phyloP scores from a whole-genome alignment of 2,329 filamentous ascomycete species.

The Alternaria postmessia region DNA sequence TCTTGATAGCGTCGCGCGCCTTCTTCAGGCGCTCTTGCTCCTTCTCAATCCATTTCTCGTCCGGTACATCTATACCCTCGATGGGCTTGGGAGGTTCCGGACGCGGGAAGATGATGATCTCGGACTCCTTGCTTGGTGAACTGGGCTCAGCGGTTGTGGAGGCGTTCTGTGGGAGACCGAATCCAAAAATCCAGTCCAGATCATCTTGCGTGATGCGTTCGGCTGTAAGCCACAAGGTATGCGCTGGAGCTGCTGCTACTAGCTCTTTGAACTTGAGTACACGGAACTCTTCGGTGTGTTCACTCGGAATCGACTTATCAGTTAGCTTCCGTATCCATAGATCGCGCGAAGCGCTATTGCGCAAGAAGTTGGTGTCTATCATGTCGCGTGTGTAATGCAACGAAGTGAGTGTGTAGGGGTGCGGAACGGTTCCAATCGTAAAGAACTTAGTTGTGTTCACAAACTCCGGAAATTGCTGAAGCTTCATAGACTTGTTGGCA shows the following conservation, averaged over 20 bases:
- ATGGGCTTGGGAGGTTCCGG: conserved; percentile 57
- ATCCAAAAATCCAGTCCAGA: conserved; percentile 90
- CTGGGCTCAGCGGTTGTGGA: conserved; percentile 63
- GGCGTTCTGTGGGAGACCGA: conserved; percentile 71
- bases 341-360: conserved; percentile 73
- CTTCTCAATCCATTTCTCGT: conserved; percentile 61
- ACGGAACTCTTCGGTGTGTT: conserved; percentile 69
- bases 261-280: conserved; percentile 81
- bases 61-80: conserved; percentile 60
- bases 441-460: conserved; percentile 76
- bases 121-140: conserved; percentile 66
- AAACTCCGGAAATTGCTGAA: conserved; percentile 73
- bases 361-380: conserved; percentile 54
- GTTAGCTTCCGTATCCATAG: conserved; percentile 79
- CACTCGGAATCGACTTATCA: conserved; percentile 70
- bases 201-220: conserved; percentile 70
- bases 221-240: conserved; percentile 84
- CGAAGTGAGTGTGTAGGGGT: conserved; percentile 83
- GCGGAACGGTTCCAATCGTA: conserved; percentile 86
- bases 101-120: conserved; percentile 56
- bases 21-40: conserved; percentile 66
- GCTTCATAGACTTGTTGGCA: conserved; percentile 68
- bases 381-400: conserved; percentile 66
- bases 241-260: conserved; percentile 71
- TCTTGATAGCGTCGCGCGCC: conserved; percentile 55